A percentile compares a stretch with the other conserved stretches of the same genome.
Evolutionary conservation across 305 asterid genomes (phyloP).

Genomic region (Fraxinus dipetala): DNA sequence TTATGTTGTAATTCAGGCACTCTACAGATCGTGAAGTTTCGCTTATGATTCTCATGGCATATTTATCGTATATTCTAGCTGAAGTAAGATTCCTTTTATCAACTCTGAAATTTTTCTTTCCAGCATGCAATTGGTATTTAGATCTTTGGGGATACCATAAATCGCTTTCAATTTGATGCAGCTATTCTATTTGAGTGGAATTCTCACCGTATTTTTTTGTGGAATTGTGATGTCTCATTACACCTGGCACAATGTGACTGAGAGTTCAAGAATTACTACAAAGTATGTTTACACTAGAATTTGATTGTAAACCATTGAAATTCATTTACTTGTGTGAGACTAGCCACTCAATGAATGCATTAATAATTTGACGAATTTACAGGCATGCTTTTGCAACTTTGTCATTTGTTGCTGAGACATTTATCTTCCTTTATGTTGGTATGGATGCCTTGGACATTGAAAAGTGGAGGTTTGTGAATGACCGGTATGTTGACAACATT

Average conservation of each 20-base stretch:
- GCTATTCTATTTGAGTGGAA: constrained; percentile 36
- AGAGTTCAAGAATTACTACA: constrained; percentile 41
- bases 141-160: not conserved
- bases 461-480: constrained; percentile 35
- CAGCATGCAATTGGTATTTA: not conserved
- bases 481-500: constrained; percentile 26
- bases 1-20: constrained; percentile 23
- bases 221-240: constrained; percentile 50
- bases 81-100: constrained; percentile 27
- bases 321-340: not conserved
- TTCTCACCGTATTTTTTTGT: constrained; percentile 46
- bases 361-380: constrained; percentile 7
- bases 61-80: constrained; percentile 34
- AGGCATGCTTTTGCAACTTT: constrained; percentile 46
- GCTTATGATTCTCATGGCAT: constrained; percentile 43
- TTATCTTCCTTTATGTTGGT: constrained; percentile 43
- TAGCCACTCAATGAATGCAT: not conserved
- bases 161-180: constrained; percentile 13
- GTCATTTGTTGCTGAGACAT: constrained; percentile 43
- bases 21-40: constrained; percentile 45
- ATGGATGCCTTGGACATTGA: constrained; percentile 51
- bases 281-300: constrained; percentile 20
- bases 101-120: not conserved
- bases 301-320: not conserved
- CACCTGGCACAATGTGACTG: constrained; percentile 47